phyloP scores from a whole-genome alignment of 1,284 basidiomycete genomes.

The Cutaneotrichosporon daszewskae region DNA sequence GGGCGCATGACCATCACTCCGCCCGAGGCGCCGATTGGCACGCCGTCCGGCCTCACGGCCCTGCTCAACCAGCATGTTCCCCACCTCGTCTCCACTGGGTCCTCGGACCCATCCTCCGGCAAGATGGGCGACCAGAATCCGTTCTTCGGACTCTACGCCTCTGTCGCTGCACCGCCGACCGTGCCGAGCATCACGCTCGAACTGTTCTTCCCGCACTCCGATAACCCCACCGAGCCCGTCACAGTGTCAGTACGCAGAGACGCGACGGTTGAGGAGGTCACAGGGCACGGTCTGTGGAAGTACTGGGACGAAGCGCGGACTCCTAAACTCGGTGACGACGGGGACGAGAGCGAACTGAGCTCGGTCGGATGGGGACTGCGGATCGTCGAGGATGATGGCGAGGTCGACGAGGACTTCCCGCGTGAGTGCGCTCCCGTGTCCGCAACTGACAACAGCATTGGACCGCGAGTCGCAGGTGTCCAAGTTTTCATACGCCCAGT shows the following conservation, averaged over 20 bases:
- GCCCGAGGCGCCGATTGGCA: conserved; percentile 3
- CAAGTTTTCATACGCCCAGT: conserved; percentile 87
- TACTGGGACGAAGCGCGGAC: conserved; percentile 85
- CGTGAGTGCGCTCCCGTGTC: conserved; percentile 51
- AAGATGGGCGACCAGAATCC: conserved; percentile 33
- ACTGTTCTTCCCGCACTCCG: conserved; percentile 82
- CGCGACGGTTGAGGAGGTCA: conserved; percentile 88
- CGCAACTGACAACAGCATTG: conserved; percentile 58
- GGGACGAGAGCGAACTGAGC: conserved; percentile 54
- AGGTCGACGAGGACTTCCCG: conserved; percentile 98
- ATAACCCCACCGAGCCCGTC: conserved; percentile 53
- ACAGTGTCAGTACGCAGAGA: conserved; percentile 69
- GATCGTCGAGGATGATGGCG: conserved; percentile 94
- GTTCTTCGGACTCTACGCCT: conserved; percentile 47
- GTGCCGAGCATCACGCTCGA: conserved; percentile 56
- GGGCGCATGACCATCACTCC: neutral
- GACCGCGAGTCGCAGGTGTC: conserved; percentile 78
- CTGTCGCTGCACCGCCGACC: conserved; percentile 44
- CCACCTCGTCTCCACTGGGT: conserved; percentile 27
- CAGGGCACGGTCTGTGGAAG: conserved; percentile 83
- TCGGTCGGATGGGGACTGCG: conserved; percentile 90
- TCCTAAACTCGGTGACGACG: conserved; percentile 55
- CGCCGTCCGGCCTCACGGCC: conserved; percentile 36
- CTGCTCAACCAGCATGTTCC: conserved; percentile 38
- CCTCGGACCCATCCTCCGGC: neutral